Conservation (phyloP, 192 early-diverging fungal genomes). For the Globomyces pollinis-pini region DNA sequence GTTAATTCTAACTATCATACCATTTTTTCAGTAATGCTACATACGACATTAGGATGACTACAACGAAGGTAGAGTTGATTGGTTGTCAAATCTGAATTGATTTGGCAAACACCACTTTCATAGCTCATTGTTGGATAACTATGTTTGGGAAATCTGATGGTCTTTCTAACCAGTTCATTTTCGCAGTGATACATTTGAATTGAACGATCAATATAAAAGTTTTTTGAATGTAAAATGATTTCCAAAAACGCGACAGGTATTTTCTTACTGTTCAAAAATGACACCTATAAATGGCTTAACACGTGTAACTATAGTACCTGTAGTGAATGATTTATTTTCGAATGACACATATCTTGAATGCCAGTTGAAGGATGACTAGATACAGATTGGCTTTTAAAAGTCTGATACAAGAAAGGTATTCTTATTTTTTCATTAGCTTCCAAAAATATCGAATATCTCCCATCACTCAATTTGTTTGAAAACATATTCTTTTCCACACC, state of each 20-base stretch:
- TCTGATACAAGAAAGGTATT: conserved; percentile 46
- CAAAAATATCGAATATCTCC: background rate
- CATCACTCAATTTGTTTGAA: background rate
- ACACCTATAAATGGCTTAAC: conserved; percentile 9
- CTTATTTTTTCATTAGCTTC: conserved; percentile 19
- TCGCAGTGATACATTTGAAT: conserved; percentile 36
- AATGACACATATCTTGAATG: background rate
- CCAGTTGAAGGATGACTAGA: background rate
- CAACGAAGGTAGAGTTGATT: conserved; percentile 34
- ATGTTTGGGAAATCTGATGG: conserved; percentile 15
- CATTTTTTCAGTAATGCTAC: conserved; percentile 8
- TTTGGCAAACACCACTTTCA: background rate
- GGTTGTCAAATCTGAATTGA: no score
- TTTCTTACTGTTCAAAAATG: conserved; percentile 19
- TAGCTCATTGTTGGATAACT: background rate
- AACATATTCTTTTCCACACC: background rate
- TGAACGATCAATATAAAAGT: conserved; percentile 20
- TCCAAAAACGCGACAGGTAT: conserved; percentile 20
- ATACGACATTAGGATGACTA: conserved; percentile 33
- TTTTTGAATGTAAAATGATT: conserved; percentile 17
- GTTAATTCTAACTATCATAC: background rate
- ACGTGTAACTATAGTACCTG: background rate
- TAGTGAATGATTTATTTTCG: background rate
- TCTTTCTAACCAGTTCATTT: conserved; percentile 30
- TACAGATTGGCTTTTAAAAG: conserved; percentile 11